Percentiles rank a stretch among this genome's conserved stretches.
These are phyloP conservation scores for Lentinula novae-zelandiae DNA, from an alignment of 1,284 basidiomycete species.

Conservation along the genomic window DNA sequence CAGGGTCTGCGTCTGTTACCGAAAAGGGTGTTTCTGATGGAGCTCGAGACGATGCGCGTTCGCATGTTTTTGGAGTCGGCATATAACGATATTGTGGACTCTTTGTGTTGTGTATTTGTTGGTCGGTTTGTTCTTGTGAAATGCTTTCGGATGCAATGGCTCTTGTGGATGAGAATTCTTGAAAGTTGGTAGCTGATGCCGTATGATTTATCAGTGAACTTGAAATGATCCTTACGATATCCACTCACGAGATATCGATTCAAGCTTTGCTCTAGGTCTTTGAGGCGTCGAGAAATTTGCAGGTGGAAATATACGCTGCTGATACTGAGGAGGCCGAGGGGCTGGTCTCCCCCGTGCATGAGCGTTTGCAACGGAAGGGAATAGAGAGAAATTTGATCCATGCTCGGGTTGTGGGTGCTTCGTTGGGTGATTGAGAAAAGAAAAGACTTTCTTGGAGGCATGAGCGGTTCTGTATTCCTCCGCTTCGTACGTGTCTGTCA, in stretches of 20 bases:
- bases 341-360: background rate
- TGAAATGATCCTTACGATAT: background rate
- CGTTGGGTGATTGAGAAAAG: background rate
- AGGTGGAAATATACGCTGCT: conserved; percentile 7
- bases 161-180: background rate
- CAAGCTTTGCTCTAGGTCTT: background rate
- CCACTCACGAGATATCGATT: background rate
- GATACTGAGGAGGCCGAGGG: background rate
- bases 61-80: background rate
- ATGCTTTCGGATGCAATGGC: background rate
- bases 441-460: conserved; percentile 1
- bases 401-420: background rate
- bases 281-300: conserved; percentile 4
- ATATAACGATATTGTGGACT: background rate
- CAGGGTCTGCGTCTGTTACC: conserved; percentile 4
- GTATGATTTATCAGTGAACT: background rate
- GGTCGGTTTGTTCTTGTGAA: background rate
- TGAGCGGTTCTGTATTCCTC: background rate
- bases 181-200: background rate
- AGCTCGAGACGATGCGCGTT: background rate
- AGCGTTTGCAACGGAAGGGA: background rate
- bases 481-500: background rate
- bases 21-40: background rate
- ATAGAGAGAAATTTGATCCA: background rate
- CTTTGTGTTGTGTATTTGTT: background rate